Conservation (phyloP, 177 flowering plant genomes). For the Vitis hybrid region DNA sequence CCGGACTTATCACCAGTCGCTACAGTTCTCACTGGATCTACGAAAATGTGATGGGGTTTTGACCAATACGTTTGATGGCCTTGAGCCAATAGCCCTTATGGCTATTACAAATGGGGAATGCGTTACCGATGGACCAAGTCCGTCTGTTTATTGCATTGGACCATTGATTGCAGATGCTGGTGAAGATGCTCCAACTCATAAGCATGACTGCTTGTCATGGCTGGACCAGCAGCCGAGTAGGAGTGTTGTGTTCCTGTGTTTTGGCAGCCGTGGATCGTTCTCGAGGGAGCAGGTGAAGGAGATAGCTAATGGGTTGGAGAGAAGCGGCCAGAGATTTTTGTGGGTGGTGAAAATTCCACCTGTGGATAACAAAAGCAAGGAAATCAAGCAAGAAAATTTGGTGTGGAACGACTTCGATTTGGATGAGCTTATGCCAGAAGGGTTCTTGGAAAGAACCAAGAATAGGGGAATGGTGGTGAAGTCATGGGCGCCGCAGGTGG, state of each 20-base stretch:
- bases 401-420: neutral
- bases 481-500: too few species aligned
- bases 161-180: neutral
- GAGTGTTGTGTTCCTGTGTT: conserved; percentile 9
- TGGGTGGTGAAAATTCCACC: conserved; percentile 4
- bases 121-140: neutral
- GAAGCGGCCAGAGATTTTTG: neutral
- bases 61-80: neutral
- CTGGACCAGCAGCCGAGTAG: conserved; percentile 4
- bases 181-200: too few species aligned
- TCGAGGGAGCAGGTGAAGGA: conserved; percentile 1
- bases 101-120: neutral
- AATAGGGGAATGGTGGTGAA: too few species aligned
- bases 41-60: neutral
- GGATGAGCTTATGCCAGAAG: too few species aligned
- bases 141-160: neutral
- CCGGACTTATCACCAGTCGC: neutral
- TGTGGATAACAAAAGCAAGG: too few species aligned
- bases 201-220: neutral
- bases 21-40: neutral
- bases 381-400: neutral
- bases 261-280: conserved; percentile 4
- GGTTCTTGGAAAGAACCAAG: too few species aligned
- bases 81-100: neutral
- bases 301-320: neutral